phyloP scores from a whole-genome alignment of 23 red algal species.

The Cyanidioschyzon merolae region DNA sequence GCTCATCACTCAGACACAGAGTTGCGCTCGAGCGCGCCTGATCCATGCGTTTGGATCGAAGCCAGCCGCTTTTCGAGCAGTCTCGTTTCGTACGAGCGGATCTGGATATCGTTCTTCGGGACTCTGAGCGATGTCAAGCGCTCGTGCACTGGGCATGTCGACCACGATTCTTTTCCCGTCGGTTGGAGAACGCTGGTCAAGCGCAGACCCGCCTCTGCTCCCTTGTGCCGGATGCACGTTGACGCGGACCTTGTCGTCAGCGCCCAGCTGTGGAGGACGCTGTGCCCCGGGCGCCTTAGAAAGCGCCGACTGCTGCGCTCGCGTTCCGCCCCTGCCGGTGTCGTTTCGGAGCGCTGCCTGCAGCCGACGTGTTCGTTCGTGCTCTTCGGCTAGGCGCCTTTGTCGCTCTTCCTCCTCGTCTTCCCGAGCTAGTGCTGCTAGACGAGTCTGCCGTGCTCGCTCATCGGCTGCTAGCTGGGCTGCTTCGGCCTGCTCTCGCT shows the following conservation, averaged over 20 bases:
- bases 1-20: conserved; percentile 2
- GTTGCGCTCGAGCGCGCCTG: background rate
- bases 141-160: background rate
- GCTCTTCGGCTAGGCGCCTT: background rate
- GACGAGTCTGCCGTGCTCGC: conserved; percentile 26
- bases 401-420: conserved; percentile 10
- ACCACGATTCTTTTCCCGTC: background rate
- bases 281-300: too few relatives aligned
- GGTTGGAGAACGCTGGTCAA: background rate
- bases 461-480: conserved; percentile 36
- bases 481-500: conserved; percentile 31
- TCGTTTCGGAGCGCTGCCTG: background rate
- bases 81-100: background rate
- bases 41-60: background rate
- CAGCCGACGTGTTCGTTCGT: background rate
- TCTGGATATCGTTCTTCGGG: conserved; percentile 1
- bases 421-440: background rate
- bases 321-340: too few relatives aligned
- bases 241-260: too few relatives aligned
- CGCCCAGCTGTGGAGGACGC: too few relatives aligned
- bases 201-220: background rate
- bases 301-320: too few relatives aligned
- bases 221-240: background rate
- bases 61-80: conserved; percentile 5
- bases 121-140: background rate